These are phyloP conservation scores for Viola pubescens DNA, from an alignment of 441 rosid genomes.

Conservation along the genomic window DNA sequence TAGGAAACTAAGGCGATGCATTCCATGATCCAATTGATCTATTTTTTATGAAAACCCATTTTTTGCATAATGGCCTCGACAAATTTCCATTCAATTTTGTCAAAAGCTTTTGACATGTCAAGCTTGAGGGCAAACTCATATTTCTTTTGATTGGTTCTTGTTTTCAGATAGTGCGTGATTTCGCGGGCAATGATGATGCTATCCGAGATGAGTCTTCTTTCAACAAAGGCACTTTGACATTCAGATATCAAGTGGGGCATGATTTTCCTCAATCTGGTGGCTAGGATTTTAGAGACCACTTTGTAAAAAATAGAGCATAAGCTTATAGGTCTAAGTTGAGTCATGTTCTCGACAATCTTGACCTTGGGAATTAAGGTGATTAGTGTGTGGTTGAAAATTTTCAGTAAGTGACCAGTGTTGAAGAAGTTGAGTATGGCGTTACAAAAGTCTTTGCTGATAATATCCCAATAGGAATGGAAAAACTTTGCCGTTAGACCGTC, in stretches of 20 bases:
- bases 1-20: background rate
- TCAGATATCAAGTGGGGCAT: background rate
- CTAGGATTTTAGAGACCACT: background rate
- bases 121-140: background rate
- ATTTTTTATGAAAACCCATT: background rate
- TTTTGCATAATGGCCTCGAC: background rate
- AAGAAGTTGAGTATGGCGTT: background rate
- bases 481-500: background rate
- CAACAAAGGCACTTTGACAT: background rate
- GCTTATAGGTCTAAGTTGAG: background rate
- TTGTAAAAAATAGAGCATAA: constrained; percentile 5
- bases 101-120: constrained; percentile 6
- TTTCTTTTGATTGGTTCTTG: background rate
- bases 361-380: background rate
- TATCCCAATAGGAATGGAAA: background rate
- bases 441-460: background rate
- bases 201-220: background rate
- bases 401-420: background rate
- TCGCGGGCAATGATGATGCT: background rate
- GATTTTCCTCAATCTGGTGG: background rate
- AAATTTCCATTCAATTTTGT: background rate
- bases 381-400: background rate
- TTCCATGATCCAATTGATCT: background rate
- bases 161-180: background rate
- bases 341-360: background rate